These are phyloP conservation scores for Microascus cirrosus DNA, from an alignment of 2,329 filamentous ascomycete genomes.

Conservation along the genomic window DNA sequence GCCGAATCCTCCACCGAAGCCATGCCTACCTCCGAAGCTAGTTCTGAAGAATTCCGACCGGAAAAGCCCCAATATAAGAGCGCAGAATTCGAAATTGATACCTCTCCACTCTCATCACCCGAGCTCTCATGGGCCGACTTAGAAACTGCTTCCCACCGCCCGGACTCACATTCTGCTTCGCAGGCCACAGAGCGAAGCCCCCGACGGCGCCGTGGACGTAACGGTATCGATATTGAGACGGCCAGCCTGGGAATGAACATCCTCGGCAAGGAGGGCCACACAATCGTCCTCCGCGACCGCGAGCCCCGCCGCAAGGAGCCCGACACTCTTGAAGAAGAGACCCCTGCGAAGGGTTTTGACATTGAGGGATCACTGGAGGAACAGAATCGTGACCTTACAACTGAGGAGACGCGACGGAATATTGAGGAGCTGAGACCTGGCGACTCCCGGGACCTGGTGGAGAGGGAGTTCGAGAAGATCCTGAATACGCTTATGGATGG, in stretches of 20 bases:
- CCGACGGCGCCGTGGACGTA: background rate
- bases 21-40: background rate
- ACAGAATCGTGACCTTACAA: conserved; percentile 13
- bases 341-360: conserved; percentile 11
- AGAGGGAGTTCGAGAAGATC: conserved; percentile 29
- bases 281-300: conserved; percentile 33
- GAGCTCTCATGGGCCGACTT: too few species aligned
- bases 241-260: conserved; percentile 17
- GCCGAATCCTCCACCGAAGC: background rate
- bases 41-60: background rate
- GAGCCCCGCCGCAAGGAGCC: conserved; percentile 2
- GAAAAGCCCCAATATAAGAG: background rate
- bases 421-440: conserved; percentile 37
- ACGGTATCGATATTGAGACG: conserved; percentile 1
- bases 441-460: conserved; percentile 22
- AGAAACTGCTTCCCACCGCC: too few species aligned
- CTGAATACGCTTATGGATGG: conserved; percentile 24
- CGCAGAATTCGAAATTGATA: too few species aligned
- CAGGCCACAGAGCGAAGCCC: background rate
- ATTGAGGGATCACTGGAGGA: conserved; percentile 20
- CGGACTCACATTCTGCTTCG: too few species aligned
- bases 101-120: too few species aligned
- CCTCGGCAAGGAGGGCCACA: conserved; percentile 25
- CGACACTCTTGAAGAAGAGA: conserved; percentile 6
- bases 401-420: conserved; percentile 27